Evolutionary conservation across 2,329 filamentous ascomycete genomes (phyloP).

Genomic region (Amauroascus niger): DNA sequence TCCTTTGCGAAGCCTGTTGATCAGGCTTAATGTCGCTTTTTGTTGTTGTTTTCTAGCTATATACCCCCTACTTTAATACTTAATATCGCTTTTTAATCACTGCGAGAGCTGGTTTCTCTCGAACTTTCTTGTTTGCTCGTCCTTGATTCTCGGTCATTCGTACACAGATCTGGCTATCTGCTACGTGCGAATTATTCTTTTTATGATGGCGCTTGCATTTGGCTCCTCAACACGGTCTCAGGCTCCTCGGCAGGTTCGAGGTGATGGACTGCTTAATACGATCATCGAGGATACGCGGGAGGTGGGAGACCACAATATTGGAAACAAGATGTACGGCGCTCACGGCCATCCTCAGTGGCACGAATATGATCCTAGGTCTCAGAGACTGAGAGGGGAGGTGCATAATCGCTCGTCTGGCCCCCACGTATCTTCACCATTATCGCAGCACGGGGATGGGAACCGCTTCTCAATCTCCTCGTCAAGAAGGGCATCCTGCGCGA

Average conservation of each 20-base stretch:
- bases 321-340: neutral
- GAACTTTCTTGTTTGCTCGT: neutral
- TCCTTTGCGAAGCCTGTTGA: slow-evolving; percentile 14
- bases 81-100: slow-evolving; percentile 9
- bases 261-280: slow-evolving; percentile 46
- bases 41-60: neutral
- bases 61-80: neutral
- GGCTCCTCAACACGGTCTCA: slow-evolving; percentile 5
- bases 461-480: slow-evolving; percentile 1
- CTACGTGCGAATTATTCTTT: neutral
- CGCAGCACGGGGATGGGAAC: slow-evolving; percentile 2
- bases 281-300: slow-evolving; percentile 49
- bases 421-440: neutral
- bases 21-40: slow-evolving; percentile 11
- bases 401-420: neutral
- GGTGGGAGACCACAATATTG: slow-evolving; percentile 17
- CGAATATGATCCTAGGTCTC: neutral
- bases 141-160: neutral
- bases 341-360: neutral
- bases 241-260: slow-evolving; percentile 5
- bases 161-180: slow-evolving; percentile 3
- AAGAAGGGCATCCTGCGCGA: slow-evolving; percentile 1
- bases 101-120: slow-evolving; percentile 5
- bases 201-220: slow-evolving; percentile 14
- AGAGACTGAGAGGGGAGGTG: neutral